Evolutionary conservation across 345 rosid genomes (phyloP).

Genomic region (Dovyalis caffra): DNA sequence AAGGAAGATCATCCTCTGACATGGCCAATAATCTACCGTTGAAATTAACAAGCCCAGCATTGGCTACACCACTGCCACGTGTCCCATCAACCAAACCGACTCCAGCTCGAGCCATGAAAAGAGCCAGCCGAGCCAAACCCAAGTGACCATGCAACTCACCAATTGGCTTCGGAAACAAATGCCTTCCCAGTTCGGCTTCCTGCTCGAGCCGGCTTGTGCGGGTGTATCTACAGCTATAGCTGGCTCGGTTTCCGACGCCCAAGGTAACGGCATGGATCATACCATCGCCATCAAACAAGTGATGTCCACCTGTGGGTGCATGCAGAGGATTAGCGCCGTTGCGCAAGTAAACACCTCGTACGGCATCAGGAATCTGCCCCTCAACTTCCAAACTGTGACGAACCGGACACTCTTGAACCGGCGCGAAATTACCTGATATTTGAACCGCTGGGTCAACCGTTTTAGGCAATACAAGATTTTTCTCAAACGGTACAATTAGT

Average conservation of each 20-base stretch:
- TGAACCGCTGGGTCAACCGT: conserved; percentile 48
- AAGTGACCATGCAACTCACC: conserved; percentile 80
- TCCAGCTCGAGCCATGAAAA: conserved; percentile 53
- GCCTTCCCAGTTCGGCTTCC: conserved; percentile 51
- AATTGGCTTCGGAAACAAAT: conserved; percentile 67
- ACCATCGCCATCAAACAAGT: conserved; percentile 83
- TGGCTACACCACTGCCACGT: conserved; percentile 67
- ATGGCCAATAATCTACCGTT: conserved; percentile 68
- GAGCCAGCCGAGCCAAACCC: conserved; percentile 57
- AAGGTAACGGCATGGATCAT: conserved; percentile 77
- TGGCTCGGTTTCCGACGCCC: conserved; percentile 35
- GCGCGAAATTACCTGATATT: conserved; percentile 66
- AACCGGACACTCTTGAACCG: conserved; percentile 69
- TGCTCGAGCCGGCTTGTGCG: conserved; percentile 58
- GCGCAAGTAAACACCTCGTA: conserved; percentile 60
- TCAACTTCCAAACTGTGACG: conserved; percentile 43
- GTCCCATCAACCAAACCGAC: conserved; percentile 54
- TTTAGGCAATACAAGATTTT: conserved; percentile 26
- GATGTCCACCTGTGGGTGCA: conserved; percentile 60
- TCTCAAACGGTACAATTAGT: conserved; percentile 31
- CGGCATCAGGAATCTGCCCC: conserved; percentile 53
- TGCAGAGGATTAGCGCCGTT: conserved; percentile 76
- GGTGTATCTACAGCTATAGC: conserved; percentile 66
- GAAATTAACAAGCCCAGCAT: conserved; percentile 63
- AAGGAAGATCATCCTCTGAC: conserved; percentile 84